A percentile compares a stretch with the other conserved stretches of the same genome.
phyloP scores from a whole-genome alignment of 495 filamentous ascomycete species.

The Neurospora discreta region DNA sequence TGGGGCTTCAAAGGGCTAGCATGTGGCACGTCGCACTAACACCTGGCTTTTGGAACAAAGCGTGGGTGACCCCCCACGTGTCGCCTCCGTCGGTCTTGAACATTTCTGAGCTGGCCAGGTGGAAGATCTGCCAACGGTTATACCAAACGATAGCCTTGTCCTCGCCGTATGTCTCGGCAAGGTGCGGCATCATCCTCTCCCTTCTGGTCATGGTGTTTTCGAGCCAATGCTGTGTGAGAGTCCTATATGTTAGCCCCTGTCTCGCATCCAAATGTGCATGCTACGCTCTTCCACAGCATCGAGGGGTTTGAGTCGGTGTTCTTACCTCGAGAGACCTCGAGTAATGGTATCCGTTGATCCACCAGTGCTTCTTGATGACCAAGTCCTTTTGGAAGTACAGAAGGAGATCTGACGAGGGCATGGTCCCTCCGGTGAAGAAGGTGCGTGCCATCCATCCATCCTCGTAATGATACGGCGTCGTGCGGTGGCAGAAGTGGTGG shows the following conservation, averaged over 20 bases:
- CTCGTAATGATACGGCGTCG: conserved; percentile 54
- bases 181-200: conserved; percentile 44
- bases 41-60: conserved; percentile 44
- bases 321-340: conserved; percentile 53
- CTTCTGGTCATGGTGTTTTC: conserved; percentile 41
- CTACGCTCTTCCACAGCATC: not conserved
- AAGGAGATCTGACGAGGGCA: conserved; percentile 54
- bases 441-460: conserved; percentile 61
- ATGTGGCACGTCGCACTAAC: not conserved
- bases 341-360: conserved; percentile 53
- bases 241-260: conserved; percentile 5
- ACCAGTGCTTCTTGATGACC: conserved; percentile 49
- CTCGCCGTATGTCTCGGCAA: conserved; percentile 50
- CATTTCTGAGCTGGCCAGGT: conserved; percentile 56
- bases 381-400: conserved; percentile 55
- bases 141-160: conserved; percentile 45
- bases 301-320: not conserved
- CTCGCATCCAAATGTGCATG: not conserved
- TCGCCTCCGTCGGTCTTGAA: conserved; percentile 51
- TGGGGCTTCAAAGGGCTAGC: not conserved
- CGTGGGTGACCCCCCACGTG: conserved; percentile 52
- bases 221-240: conserved; percentile 43
- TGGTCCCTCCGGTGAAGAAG: conserved; percentile 61
- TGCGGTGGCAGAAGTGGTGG: conserved; percentile 50
- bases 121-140: conserved; percentile 58